Evolutionary conservation across 345 rosid genomes (phyloP).

Genomic region (Angophora floribunda): DNA sequence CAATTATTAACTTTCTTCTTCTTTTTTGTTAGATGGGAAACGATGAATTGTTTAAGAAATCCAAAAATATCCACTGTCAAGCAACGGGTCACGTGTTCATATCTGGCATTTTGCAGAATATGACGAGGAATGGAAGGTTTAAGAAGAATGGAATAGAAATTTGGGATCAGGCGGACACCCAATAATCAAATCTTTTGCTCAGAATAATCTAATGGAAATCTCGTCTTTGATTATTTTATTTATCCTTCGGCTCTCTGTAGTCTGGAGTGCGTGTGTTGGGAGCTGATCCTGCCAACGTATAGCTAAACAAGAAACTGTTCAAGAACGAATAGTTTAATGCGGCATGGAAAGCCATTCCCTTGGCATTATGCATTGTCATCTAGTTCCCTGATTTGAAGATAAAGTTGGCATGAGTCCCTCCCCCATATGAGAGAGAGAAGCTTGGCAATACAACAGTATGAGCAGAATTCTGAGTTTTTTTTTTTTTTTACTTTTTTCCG

Average conservation of each 20-base stretch:
- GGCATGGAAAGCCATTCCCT: background rate
- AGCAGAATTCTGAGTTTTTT: background rate
- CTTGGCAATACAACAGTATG: background rate
- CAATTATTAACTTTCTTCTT: background rate
- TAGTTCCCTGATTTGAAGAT: conserved; percentile 15
- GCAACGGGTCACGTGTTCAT: conserved; percentile 1
- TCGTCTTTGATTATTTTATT: background rate
- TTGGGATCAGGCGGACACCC: background rate
- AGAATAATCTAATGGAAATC: conserved; percentile 11
- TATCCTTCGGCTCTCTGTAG: background rate
- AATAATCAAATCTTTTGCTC: background rate
- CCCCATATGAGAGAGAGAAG: background rate
- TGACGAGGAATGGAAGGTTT: conserved; percentile 11
- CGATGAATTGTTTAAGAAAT: background rate
- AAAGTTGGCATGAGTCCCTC: background rate
- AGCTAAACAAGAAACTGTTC: conserved; percentile 9
- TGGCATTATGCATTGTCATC: conserved; percentile 37
- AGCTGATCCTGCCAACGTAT: conserved; percentile 1
- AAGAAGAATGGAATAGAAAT: conserved; percentile 18
- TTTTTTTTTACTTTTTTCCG: background rate
- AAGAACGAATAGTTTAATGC: background rate
- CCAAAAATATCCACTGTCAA: background rate
- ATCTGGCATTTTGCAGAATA: background rate
- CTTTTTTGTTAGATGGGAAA: background rate
- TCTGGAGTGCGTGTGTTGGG: conserved; percentile 3